Evolutionary conservation across 345 rosid genomes (phyloP).

Genomic region (Sonneratia alba): DNA sequence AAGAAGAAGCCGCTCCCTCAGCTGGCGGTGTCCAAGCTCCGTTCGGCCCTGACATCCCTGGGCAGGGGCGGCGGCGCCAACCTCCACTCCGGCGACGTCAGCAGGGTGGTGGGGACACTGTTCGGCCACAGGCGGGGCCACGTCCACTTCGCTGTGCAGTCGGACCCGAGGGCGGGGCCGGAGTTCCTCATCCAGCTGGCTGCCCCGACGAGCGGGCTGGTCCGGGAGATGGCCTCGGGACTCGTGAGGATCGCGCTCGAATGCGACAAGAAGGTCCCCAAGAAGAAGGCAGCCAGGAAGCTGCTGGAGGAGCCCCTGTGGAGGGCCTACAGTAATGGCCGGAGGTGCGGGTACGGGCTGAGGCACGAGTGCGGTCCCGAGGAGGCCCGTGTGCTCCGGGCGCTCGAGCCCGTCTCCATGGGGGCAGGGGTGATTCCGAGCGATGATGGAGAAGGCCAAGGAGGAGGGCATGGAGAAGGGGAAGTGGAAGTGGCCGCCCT

Average conservation of each 20-base stretch:
- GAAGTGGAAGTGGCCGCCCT: conserved; percentile 32
- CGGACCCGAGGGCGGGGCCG: conserved; percentile 48
- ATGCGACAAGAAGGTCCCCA: conserved; percentile 40
- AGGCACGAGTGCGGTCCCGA: conserved; percentile 53
- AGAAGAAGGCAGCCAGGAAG: conserved; percentile 20
- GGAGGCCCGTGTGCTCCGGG: conserved; percentile 58
- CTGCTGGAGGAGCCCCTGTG: conserved; percentile 62
- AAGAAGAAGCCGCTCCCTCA: conserved; percentile 13
- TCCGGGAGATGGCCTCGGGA: conserved; percentile 92
- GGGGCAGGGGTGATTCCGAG: conserved; percentile 95
- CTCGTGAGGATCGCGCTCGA: conserved; percentile 75
- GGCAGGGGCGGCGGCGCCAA: conserved; percentile 16
- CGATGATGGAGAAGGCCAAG: conserved; percentile 6
- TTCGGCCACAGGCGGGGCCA: conserved; percentile 85
- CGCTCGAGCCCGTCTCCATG: conserved; percentile 80
- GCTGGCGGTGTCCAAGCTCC: conserved; percentile 42
- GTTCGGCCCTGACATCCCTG: conserved; percentile 43
- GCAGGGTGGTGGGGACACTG: conserved; percentile 62
- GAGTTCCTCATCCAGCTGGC: conserved; percentile 72
- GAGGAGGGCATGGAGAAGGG: conserved; percentile 7
- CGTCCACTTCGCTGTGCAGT: conserved; percentile 77
- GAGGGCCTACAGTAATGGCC: conserved; percentile 87
- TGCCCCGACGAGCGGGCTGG: conserved; percentile 66
- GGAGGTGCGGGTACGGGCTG: conserved; percentile 73
- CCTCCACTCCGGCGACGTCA: conserved; percentile 36